Evolutionary conservation across 495 filamentous ascomycete species (phyloP), one percentile per base, ranked within the genome.

Genomic region (Filosporella fistucella): DNA sequence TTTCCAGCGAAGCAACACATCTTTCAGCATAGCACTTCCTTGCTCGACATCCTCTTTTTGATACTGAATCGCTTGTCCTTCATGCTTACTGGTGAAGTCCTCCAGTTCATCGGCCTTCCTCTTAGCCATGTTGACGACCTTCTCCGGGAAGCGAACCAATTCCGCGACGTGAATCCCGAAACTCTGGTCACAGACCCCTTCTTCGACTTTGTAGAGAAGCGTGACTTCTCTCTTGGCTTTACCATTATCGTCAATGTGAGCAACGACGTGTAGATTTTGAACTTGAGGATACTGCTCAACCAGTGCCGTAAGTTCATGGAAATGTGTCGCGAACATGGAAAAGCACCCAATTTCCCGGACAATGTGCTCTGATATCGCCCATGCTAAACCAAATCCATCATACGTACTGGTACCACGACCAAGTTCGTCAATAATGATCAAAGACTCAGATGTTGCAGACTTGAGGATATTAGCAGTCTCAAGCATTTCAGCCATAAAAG

Each of bases 401-500:
- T 99, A 99, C 0, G 94, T 99, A 51, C 89, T 96, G 1, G 93
- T 99, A 42, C 93, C 93, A 47, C 93, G 86, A 22, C 93, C 93
- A n/a, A 99, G 81, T 67, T 99, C 93, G 67, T 99, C 94, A 57
- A 97, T 95, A 67, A 99, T 96, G 63, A 99, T 95, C 42, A 99
- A 74, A 4, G 85, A 91, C 58, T 97, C 93, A 7, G 82, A 82
- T 1, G 93, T 97, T 3, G 93, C 93, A 4, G 87, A 91, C 68
- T 97, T 97, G 61, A 99, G 85, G 52, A 99, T 99, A 59, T 96
- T 96, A 47, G 93, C 88, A 0, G 93, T 99, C 61, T 99, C 93
- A 21, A 99, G 77, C 93, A 99, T 99, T 70, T 99, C 93, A 0
- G 94, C 94, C 94, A 99, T 99, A 73, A 99, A 99, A 0, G 93